These are phyloP conservation scores for Pseudevernia furfuracea DNA, from an alignment of 495 filamentous ascomycete genomes.

Conservation along the genomic window DNA sequence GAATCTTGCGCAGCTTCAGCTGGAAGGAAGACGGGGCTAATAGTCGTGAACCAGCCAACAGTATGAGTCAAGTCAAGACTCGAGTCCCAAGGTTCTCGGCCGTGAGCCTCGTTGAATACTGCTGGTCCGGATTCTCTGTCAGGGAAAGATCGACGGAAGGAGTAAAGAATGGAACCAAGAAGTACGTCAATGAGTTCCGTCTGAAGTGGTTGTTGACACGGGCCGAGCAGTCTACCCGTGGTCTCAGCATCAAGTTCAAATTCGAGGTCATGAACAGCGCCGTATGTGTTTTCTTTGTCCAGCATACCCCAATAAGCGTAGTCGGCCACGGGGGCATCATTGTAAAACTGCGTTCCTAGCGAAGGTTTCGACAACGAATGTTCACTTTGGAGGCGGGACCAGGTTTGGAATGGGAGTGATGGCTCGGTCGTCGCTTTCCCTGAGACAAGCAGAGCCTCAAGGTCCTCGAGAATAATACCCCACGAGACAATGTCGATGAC, in stretches of 20 bases:
- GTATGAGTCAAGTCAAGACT: constrained; percentile 50
- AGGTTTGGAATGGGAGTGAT: constrained; percentile 56
- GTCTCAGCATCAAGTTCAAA: constrained; percentile 42
- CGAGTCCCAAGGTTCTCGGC: constrained; percentile 45
- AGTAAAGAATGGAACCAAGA: constrained; percentile 43
- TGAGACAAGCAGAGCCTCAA: constrained; percentile 52
- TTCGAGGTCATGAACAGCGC: constrained; percentile 38
- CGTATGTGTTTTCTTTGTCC: constrained; percentile 41
- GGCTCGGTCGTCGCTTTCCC: constrained; percentile 26
- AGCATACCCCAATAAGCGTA: constrained; percentile 49
- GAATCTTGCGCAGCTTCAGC: constrained; percentile 31
- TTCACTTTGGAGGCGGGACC: constrained; percentile 45
- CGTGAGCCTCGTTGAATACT: constrained; percentile 53
- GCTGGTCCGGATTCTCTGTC: constrained; percentile 45
- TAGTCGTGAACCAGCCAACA: constrained; percentile 56
- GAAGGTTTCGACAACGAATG: constrained; percentile 45
- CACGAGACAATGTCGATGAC: constrained; percentile 66
- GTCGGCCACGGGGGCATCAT: constrained; percentile 33
- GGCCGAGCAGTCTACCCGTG: constrained; percentile 37
- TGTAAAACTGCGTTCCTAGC: not conserved
- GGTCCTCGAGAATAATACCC: constrained; percentile 58
- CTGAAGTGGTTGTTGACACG: constrained; percentile 39
- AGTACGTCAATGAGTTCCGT: constrained; percentile 51
- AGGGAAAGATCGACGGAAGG: constrained; percentile 42
- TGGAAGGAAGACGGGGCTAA: constrained; percentile 42